Evolutionary conservation across 2,329 filamentous ascomycete genomes (phyloP).

Genomic region (Plenodomus biglobosus): DNA sequence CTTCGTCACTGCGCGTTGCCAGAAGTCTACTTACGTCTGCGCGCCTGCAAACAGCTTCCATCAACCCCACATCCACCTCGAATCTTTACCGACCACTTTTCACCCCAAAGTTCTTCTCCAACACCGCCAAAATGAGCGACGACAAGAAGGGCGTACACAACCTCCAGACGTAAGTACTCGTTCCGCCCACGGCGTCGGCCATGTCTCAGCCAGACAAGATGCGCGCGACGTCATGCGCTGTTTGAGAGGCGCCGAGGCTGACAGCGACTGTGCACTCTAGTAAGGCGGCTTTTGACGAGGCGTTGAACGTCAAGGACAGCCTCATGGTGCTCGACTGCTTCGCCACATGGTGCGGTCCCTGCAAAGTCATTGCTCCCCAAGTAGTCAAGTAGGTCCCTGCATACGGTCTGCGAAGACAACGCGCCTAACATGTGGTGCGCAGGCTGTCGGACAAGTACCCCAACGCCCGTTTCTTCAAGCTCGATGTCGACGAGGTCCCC

Average conservation of each 20-base stretch:
- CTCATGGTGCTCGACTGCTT: conserved; percentile 83
- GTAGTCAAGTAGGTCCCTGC: conserved; percentile 61
- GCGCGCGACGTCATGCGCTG: conserved; percentile 16
- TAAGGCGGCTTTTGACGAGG: conserved; percentile 60
- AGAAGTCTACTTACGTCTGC: conserved; percentile 50
- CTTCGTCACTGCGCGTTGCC: conserved; percentile 37
- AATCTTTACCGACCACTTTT: conserved; percentile 40
- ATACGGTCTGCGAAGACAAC: neutral
- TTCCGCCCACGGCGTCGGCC: conserved; percentile 3
- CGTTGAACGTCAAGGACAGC: conserved; percentile 55
- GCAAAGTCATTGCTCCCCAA: conserved; percentile 83
- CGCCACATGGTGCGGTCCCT: conserved; percentile 91
- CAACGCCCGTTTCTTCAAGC: conserved; percentile 75
- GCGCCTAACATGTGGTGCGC: conserved; percentile 12
- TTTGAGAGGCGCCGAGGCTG: conserved; percentile 1
- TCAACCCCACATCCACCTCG: conserved; percentile 28
- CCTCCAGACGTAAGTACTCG: conserved; percentile 46
- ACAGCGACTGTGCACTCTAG: conserved; percentile 44
- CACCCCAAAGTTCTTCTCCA: conserved; percentile 45
- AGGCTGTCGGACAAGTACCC: conserved; percentile 64
- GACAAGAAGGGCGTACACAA: conserved; percentile 52
- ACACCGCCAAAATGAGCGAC: conserved; percentile 48
- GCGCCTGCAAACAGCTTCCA: conserved; percentile 39
- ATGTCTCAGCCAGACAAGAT: neutral
- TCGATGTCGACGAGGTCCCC: conserved; percentile 83